A percentile compares a stretch with the other conserved stretches of the same genome.
These are phyloP conservation scores for Kalanchoe fedtschenkoi DNA, from an alignment of 164 flowering plant genomes.

Conservation along the genomic window DNA sequence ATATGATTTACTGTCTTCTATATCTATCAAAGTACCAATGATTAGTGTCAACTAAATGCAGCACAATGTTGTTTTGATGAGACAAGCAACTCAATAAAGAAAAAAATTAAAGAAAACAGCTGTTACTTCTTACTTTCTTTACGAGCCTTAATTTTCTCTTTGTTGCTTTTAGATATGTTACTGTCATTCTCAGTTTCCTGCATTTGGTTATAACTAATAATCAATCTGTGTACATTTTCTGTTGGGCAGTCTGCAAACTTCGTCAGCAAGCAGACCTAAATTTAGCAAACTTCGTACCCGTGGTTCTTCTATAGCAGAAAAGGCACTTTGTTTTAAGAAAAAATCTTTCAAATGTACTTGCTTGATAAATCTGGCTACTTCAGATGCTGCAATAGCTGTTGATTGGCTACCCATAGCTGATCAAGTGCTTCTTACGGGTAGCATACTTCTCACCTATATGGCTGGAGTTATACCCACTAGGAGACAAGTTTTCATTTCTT, in stretches of 20 bases:
- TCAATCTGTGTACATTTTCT: too few relatives aligned
- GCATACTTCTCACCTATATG: constrained; percentile 64
- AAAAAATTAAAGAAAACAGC: too few relatives aligned
- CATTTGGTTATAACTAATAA: too few relatives aligned
- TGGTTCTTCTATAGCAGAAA: constrained; percentile 9
- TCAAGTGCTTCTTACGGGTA: constrained; percentile 61
- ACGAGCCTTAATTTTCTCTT: too few relatives aligned
- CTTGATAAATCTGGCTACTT: constrained; percentile 37
- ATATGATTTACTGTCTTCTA: background rate
- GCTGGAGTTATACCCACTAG: constrained; percentile 68
- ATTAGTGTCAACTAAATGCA: too few relatives aligned
- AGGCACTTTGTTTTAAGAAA: constrained; percentile 10
- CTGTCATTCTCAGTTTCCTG: too few relatives aligned
- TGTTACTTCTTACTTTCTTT: too few relatives aligned
- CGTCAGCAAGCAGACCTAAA: background rate
- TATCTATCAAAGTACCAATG: too few relatives aligned
- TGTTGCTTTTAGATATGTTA: too few relatives aligned
- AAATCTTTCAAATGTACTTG: constrained; percentile 26
- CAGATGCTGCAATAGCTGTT: constrained; percentile 29
- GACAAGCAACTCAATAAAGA: too few relatives aligned
- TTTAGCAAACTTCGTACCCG: constrained; percentile 9
- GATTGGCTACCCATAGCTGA: constrained; percentile 52
- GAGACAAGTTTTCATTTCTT: constrained; percentile 17
- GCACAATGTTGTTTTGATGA: too few relatives aligned
- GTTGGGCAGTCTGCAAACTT: background rate